Evolutionary conservation across 148 eudicot genomes (phyloP), one percentile per base, ranked within the genome.

Genomic region (Nyssa sinensis): DNA sequence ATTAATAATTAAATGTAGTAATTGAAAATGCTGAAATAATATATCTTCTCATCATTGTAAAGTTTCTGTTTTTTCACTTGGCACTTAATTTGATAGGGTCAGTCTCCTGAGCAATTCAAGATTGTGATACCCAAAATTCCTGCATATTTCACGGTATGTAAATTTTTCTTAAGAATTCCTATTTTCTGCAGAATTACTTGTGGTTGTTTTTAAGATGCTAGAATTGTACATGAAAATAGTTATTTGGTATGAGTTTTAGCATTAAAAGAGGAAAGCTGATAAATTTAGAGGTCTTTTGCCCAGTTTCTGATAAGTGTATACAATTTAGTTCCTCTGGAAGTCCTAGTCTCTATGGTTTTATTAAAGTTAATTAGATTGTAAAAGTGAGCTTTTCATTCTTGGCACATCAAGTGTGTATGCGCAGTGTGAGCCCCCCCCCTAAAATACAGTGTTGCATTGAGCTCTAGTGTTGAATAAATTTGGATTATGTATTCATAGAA

Each of bases 41-140:
- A 11, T 12, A 13, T 4, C 47, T 27, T 51, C 14, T 60, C 34
- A 31, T 27, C 41, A 58, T 31, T 17, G 30, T 61, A 27, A 60
- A 60, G 37, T 71, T 72, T 23, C 71, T 63, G 19, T 11, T 35
- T 19, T n/a, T n/a, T n/a, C n/a, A 30, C 61, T 65, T 73, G 64
- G n/a, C 37, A 33, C 30, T 69, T 73, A 55, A 44, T 63, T 66
- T 61, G 28, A 47, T 58, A 94, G 98, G 93, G 85, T 75, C 85
- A 85, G 73, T 75, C 89, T 79, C 86, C 97, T 51, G 88, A 76
- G 81, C 98, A 94, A 69, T 94, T 94, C 95, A 90, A 86, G 84
- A 92, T 94, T 75, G 77, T 66, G 73, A 94, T 94, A 78, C 98
- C 97, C 35, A 94, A 85, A 85, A 92, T 94, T 77, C 97, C 97